These are phyloP conservation scores for Tranzscheliella williamsii DNA, from an alignment of 1,284 basidiomycete species.

Conservation along the genomic window DNA sequence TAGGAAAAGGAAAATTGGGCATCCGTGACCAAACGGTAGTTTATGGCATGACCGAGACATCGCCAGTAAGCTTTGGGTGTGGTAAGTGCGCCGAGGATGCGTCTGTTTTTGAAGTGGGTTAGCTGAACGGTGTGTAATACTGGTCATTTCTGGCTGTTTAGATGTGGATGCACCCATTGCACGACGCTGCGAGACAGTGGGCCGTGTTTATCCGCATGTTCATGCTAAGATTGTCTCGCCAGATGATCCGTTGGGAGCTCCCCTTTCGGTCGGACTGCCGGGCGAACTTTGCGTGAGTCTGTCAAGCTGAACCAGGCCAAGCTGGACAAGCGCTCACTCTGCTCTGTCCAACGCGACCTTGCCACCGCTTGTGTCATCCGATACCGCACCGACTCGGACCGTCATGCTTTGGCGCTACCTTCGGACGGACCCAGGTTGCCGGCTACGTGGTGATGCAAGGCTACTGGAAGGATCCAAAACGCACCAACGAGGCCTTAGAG, in stretches of 20 bases:
- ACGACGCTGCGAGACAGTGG: constrained; percentile 79
- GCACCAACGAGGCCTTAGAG: constrained; percentile 71
- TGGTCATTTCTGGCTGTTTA: constrained; percentile 3
- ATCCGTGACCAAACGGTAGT: constrained; percentile 71
- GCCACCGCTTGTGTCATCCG: too few species aligned
- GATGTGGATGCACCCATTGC: constrained; percentile 67
- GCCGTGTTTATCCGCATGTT: constrained; percentile 74
- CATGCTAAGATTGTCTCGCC: constrained; percentile 73
- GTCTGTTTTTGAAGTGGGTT: too few species aligned
- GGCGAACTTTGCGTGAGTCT: constrained; percentile 71
- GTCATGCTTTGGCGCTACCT: too few species aligned
- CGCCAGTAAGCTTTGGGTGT: constrained; percentile 77
- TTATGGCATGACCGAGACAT: constrained; percentile 62
- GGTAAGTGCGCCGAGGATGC: constrained; percentile 14
- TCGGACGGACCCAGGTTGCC: too few species aligned
- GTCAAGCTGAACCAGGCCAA: too few species aligned
- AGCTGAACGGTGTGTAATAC: too few species aligned
- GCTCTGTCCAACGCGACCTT: too few species aligned
- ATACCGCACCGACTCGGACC: too few species aligned
- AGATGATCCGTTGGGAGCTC: constrained; percentile 63
- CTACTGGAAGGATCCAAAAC: constrained; percentile 76
- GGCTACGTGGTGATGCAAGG: constrained; percentile 80
- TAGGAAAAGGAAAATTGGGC: constrained; percentile 62
- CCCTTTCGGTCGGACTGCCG: constrained; percentile 62
- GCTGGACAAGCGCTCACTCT: too few species aligned